These are phyloP conservation scores for Cymbopogon flexuosus DNA, from an alignment of 202 grass and related monocot genomes.

Conservation along the genomic window DNA sequence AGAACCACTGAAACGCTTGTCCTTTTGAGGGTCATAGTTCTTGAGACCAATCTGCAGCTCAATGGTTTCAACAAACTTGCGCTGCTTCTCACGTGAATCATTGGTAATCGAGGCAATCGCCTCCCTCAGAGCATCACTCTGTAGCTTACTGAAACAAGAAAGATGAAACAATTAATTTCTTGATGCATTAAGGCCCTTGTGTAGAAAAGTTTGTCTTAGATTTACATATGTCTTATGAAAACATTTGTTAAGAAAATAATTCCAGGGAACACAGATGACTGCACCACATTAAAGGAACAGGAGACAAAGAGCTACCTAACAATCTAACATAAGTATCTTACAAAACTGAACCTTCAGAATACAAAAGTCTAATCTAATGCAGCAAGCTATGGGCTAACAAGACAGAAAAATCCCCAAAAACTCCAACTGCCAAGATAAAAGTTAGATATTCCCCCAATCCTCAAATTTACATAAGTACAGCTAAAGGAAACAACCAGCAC, in stretches of 20 bases:
- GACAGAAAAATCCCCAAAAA: neutral
- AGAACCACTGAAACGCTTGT: constrained; percentile 77
- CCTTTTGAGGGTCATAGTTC: constrained; percentile 91
- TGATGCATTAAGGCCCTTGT: neutral
- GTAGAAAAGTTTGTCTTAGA: neutral
- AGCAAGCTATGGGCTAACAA: neutral
- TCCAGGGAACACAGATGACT: neutral
- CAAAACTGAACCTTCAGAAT: neutral
- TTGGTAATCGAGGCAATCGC: constrained; percentile 45
- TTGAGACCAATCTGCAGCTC: constrained; percentile 80
- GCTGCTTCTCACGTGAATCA: constrained; percentile 54
- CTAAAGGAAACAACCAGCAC: neutral
- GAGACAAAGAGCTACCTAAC: neutral
- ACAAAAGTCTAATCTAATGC: neutral
- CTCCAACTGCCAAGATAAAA: neutral
- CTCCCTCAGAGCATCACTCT: constrained; percentile 58
- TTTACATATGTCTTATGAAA: neutral
- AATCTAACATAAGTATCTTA: neutral
- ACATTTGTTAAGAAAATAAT: neutral
- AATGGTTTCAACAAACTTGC: constrained; percentile 74
- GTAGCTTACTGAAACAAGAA: constrained; percentile 59
- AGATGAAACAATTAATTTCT: neutral
- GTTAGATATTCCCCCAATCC: neutral
- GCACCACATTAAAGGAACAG: neutral
- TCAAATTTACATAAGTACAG: neutral